These are phyloP conservation scores for Earliella scabrosa DNA, from an alignment of 1,284 basidiomycete species.

Conservation along the genomic window DNA sequence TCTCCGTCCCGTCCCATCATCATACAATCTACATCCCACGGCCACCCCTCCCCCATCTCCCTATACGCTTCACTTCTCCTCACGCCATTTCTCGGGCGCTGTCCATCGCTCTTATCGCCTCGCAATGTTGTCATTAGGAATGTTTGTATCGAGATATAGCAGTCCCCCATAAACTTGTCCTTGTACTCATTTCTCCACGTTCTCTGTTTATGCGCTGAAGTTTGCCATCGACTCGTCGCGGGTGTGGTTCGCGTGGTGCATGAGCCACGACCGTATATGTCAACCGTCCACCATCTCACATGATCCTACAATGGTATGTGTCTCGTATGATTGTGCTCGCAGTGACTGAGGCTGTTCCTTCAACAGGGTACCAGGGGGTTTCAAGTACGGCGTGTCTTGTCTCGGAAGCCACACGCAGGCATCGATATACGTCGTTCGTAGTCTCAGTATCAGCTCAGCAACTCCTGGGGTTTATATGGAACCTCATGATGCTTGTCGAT, in stretches of 20 bases:
- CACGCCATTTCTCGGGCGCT: too few relatives aligned
- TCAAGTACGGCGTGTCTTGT: too few relatives aligned
- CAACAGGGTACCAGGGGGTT: too few relatives aligned
- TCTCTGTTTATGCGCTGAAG: neutral
- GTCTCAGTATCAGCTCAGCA: too few relatives aligned
- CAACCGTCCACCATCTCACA: too few relatives aligned
- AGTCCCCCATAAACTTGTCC: neutral
- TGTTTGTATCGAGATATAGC: slow-evolving; percentile 25
- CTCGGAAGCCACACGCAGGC: neutral
- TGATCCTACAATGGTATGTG: too few relatives aligned
- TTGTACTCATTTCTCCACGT: slow-evolving; percentile 6
- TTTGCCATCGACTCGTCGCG: neutral
- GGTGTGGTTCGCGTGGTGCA: neutral
- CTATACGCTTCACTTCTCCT: too few relatives aligned
- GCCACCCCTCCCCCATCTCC: neutral
- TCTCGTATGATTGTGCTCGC: too few relatives aligned
- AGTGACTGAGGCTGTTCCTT: too few relatives aligned
- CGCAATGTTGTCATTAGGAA: slow-evolving; percentile 21
- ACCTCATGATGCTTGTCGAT: too few relatives aligned
- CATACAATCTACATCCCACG: neutral
- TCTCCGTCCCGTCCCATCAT: neutral
- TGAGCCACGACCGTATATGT: too few relatives aligned
- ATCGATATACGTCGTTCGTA: neutral
- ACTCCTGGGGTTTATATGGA: too few relatives aligned
- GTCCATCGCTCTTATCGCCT: neutral